These are phyloP conservation scores for Glaciozyma martinii DNA, from an alignment of 768 basidiomycete genomes.

Conservation along the genomic window DNA sequence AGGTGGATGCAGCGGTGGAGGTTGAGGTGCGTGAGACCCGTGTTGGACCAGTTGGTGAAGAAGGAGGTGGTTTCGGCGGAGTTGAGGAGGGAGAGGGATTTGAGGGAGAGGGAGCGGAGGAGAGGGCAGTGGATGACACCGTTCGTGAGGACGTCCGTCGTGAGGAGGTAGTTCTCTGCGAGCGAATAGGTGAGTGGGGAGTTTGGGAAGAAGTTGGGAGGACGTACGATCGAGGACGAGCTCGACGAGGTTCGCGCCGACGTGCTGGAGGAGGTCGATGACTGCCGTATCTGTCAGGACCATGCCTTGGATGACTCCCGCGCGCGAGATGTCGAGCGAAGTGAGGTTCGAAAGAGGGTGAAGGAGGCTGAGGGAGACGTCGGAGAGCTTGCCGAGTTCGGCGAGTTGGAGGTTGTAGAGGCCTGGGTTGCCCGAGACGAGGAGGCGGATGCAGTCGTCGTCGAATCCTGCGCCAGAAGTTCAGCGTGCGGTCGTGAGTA, in stretches of 20 bases:
- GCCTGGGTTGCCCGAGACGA: slow-evolving; percentile 50
- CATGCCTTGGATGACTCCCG: slow-evolving; percentile 35
- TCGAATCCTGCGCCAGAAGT: slow-evolving; percentile 52
- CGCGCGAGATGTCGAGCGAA: slow-evolving; percentile 61
- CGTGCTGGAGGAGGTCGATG: neutral
- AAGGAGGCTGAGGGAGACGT: slow-evolving; percentile 55
- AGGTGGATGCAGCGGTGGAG: slow-evolving; percentile 55
- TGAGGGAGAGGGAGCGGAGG: slow-evolving; percentile 52
- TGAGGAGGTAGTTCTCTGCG: slow-evolving; percentile 30
- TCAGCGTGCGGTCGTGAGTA: neutral
- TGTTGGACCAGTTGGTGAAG: slow-evolving; percentile 44
- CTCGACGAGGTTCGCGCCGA: slow-evolving; percentile 2
- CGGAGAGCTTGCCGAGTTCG: slow-evolving; percentile 61
- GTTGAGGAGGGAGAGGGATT: slow-evolving; percentile 54
- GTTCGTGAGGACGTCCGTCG: slow-evolving; percentile 52
- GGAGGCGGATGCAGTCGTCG: slow-evolving; percentile 52
- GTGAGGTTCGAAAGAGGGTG: slow-evolving; percentile 46
- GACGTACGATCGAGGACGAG: slow-evolving; percentile 7
- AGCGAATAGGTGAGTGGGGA: neutral
- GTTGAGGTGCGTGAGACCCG: slow-evolving; percentile 45
- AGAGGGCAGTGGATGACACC: slow-evolving; percentile 51
- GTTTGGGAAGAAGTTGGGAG: neutral
- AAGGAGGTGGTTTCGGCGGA: slow-evolving; percentile 61
- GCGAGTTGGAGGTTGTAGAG: slow-evolving; percentile 67
- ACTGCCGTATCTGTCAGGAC: neutral